Conservation (phyloP, 805 yeast genomes). For the Metschnikowia gruessii region DNA sequence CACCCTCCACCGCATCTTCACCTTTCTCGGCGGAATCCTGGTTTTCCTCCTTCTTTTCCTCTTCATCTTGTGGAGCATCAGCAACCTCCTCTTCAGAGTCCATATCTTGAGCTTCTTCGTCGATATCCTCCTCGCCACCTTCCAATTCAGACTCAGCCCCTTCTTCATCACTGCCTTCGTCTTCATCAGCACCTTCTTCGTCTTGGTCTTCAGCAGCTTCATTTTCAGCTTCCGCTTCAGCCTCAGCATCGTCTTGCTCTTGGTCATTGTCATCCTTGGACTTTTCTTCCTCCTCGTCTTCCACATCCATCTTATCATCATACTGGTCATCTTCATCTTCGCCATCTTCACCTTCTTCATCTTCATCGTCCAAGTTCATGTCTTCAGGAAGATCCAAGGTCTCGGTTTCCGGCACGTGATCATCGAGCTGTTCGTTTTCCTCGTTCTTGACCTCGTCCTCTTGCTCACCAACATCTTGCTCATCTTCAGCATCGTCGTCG, state of each 20-base stretch:
- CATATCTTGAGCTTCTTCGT: conserved; percentile 29
- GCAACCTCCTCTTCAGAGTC: conserved; percentile 32
- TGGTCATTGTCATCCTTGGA: conserved; percentile 24
- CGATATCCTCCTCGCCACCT: conserved; percentile 16
- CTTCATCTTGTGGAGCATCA: conserved; percentile 36
- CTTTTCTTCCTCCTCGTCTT: conserved; percentile 24
- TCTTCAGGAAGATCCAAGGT: conserved; percentile 91
- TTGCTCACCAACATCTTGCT: conserved; percentile 77
- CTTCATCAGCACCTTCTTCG: conserved; percentile 16
- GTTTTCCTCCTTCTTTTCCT: conserved; percentile 39
- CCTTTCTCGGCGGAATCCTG: conserved; percentile 24
- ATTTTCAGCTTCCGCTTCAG: too few relatives aligned
- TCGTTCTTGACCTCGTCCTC: conserved; percentile 74
- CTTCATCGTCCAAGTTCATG: conserved; percentile 80
- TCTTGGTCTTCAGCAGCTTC: conserved; percentile 8
- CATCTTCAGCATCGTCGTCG: conserved; percentile 56
- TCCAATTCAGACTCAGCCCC: conserved; percentile 27
- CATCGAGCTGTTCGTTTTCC: conserved; percentile 66
- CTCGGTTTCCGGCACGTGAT: conserved; percentile 77
- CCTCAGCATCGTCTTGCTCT: conserved; percentile 18
- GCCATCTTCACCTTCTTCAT: conserved; percentile 47
- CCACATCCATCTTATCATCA: conserved; percentile 22
- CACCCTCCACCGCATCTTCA: conserved; percentile 47
- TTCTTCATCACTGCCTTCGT: conserved; percentile 23
- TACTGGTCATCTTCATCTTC: conserved; percentile 34